Evolutionary conservation across 2,329 filamentous ascomycete genomes (phyloP), one percentile per base, ranked within the genome.

Genomic region (Colletotrichum sp.): DNA sequence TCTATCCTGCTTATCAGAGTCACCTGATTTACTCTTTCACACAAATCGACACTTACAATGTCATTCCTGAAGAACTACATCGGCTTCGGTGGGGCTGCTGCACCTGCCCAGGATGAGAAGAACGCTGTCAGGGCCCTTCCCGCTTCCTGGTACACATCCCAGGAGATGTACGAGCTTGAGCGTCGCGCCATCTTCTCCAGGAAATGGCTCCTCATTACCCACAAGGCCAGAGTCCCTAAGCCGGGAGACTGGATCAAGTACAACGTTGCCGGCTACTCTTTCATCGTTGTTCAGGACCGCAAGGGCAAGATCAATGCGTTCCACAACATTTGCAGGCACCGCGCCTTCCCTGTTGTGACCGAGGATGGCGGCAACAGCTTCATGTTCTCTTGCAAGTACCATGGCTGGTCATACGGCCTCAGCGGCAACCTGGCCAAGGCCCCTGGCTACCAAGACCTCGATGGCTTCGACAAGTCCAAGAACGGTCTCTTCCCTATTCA

Each of bases 261-360:
- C 76, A 85, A 89, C 15, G 81, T 91, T 7, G 90, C 90, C 8
- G 90, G 88, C 15, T 92, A 89, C 82, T 85, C 90, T 28, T 90
- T 93, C 80, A 83, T 92, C 78, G 81, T 92, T 13, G 84, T 86
- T 68, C 83, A 83, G 18, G 89, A 91, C 79, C 86, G 88, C 30
- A 83, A 88, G 10, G 87, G 87, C 12, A 86, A 86, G 8, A 88
- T 92, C 81, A 89, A 90, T 73, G 91, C 87, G 18, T 92, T 93
- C 81, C 91, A 93, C 83, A 93, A 93, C 79, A 86, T 92, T 44
- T 93, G 92, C 82, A 84, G 91, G 3, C 91, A 93, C 81, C 86
- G 91, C 8, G 91, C 91, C 26, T 93, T 90, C 79, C 90, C 90
- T 0, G 87, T 93, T 10, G 89, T 92, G 10, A 86, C 85, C 6